Base-by-base conservation (phyloP, 1,139 yeast species). In the Spathaspora jeffriesii region DNA sequence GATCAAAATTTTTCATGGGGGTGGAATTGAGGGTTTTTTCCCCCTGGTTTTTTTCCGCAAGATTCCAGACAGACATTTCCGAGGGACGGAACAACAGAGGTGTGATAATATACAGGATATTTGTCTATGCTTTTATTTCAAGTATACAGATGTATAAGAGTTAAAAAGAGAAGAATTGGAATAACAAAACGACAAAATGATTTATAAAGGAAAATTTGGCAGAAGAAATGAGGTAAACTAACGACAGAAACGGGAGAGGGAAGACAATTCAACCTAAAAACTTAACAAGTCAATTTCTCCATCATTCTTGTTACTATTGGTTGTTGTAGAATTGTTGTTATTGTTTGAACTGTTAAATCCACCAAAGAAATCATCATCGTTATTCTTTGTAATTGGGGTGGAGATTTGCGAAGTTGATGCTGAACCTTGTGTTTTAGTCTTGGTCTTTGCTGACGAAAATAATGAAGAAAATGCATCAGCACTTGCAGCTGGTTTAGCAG, bases 391-490 rank as follows among this genome's bases (percentile, higher is more conserved):
- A 9, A 44, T 23, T 31, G 50, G 37, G 15, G 47, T 39, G 14
- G 51, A 40, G 20, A 50, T 40, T 17, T 50, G 25, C 22, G 52
- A 44, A 14, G 52, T 23, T 5, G 54, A 32, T 7, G 59, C 43
- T 15, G 59, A 47, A n/a, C n/a, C 23, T 34, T 17, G 38, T 15
- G 60, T 49, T 40, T 60, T 53, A 13, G 64, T 52, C 51, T 71
- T 73, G 22, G 84, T 65, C 59, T 85, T 82, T 9, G 96, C 96
- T 17, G 84, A 68, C 15, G 85, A 75, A 72, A 93, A 88, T 55
- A 91, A 73, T 17, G 90, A 85, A 31, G 96, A 88, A 65, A 91
- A 91, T 1, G 95, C 95, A 65, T 89, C 96, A 52, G 71, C 76
- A 53, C 76, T 77, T 43, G 60, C 54, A 9, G 76, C 54, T 28